Conservation (phyloP, 176 grass and related monocot genomes). For the Secale cereale region DNA sequence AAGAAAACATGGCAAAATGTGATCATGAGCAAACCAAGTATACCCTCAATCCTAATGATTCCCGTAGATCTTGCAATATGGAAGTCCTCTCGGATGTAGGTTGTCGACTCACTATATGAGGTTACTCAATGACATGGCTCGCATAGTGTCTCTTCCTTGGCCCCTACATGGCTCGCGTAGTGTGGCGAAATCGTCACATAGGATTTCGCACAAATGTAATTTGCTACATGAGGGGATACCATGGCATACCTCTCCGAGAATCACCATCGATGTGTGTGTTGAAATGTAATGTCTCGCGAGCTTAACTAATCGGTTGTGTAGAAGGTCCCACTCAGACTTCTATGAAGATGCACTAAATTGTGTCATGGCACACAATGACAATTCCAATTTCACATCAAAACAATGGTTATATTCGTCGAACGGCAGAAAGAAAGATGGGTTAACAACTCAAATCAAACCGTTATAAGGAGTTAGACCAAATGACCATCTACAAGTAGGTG, state of each 20-base stretch:
- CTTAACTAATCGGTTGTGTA: not conserved
- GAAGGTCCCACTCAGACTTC: not conserved
- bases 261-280: not conserved
- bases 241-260: not conserved
- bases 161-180: not conserved
- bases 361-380: not conserved
- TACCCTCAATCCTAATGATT: not conserved
- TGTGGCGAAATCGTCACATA: not conserved
- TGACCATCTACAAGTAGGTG: not conserved
- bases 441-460: not conserved
- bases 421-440: not conserved
- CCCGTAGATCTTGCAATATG: not conserved
- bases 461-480: not conserved
- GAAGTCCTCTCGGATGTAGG: not conserved
- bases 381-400: not conserved
- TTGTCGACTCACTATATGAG: not conserved
- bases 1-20: not conserved
- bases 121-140: not conserved
- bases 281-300: not conserved
- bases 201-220: not conserved
- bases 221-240: not conserved
- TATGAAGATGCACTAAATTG: not conserved
- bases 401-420: not conserved
- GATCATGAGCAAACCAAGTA: not conserved
- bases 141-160: not conserved